phyloP scores from a whole-genome alignment of 1,284 basidiomycete species.

The Volvariella volvacea region DNA sequence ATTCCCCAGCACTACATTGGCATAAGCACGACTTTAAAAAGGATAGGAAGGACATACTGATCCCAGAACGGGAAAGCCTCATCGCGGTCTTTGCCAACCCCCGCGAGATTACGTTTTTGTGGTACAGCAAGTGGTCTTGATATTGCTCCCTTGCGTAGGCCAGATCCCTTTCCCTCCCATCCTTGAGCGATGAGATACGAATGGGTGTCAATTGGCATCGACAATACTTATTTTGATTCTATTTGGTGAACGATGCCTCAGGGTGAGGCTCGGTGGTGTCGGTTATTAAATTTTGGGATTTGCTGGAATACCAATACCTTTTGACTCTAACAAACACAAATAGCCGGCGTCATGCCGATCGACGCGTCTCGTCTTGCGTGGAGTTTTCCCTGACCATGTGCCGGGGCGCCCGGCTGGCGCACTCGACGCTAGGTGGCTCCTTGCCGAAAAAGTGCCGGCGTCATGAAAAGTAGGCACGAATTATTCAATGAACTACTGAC shows the following conservation, averaged over 20 bases:
- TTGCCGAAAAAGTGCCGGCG: too few relatives aligned
- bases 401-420: too few relatives aligned
- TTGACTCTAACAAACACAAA: not conserved
- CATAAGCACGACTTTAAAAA: slow-evolving; percentile 1
- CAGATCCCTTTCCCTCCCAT: slow-evolving; percentile 81
- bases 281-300: not conserved
- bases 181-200: slow-evolving; percentile 78
- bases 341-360: not conserved
- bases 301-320: not conserved
- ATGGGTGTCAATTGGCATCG: slow-evolving; percentile 73
- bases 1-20: slow-evolving; percentile 4
- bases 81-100: slow-evolving; percentile 87
- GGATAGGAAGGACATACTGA: slow-evolving; percentile 52
- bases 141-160: slow-evolving; percentile 63
- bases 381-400: too few relatives aligned
- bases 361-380: too few relatives aligned
- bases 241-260: not conserved
- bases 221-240: not conserved
- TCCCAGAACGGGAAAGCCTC: slow-evolving; percentile 96
- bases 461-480: too few relatives aligned
- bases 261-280: not conserved
- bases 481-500: too few relatives aligned
- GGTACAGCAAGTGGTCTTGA: slow-evolving; percentile 69
- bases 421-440: too few relatives aligned
- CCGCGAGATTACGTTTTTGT: slow-evolving; percentile 79